These are phyloP conservation scores for Ophiostoma montium DNA, from an alignment of 2,329 filamentous ascomycete genomes.

Conservation along the genomic window DNA sequence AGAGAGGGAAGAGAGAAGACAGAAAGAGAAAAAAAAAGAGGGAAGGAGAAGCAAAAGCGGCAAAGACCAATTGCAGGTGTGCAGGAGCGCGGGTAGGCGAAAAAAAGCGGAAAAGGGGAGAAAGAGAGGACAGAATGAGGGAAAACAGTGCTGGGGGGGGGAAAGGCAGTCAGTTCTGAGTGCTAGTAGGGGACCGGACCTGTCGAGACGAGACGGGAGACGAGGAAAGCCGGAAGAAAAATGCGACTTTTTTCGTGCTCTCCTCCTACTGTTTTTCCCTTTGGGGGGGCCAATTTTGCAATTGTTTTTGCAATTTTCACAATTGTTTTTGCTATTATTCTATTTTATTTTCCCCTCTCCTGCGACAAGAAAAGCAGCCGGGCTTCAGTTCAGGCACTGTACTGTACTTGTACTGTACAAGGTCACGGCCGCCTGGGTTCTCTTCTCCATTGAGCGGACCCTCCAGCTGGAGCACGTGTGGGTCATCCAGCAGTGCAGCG, in stretches of 20 bases:
- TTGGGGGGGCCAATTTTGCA: background rate
- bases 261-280: background rate
- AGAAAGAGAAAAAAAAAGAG: constrained; percentile 36
- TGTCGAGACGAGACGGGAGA: background rate
- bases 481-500: background rate
- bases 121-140: background rate
- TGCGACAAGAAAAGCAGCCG: background rate
- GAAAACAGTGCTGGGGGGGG: background rate
- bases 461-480: constrained; percentile 9
- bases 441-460: background rate
- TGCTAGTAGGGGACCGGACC: background rate
- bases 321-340: background rate
- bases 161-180: too few relatives aligned
- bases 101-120: constrained; percentile 1
- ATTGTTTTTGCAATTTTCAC: background rate
- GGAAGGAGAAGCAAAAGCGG: constrained; percentile 19
- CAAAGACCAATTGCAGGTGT: constrained; percentile 46
- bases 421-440: background rate
- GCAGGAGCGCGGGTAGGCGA: constrained; percentile 9
- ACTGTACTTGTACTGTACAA: too few relatives aligned
- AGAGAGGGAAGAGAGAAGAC: constrained; percentile 13
- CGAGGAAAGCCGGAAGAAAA: constrained; percentile 12
- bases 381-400: background rate
- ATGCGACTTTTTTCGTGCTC: constrained; percentile 12
- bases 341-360: background rate